Conservation (phyloP, 441 rosid genomes). For the Daphne laureola region DNA sequence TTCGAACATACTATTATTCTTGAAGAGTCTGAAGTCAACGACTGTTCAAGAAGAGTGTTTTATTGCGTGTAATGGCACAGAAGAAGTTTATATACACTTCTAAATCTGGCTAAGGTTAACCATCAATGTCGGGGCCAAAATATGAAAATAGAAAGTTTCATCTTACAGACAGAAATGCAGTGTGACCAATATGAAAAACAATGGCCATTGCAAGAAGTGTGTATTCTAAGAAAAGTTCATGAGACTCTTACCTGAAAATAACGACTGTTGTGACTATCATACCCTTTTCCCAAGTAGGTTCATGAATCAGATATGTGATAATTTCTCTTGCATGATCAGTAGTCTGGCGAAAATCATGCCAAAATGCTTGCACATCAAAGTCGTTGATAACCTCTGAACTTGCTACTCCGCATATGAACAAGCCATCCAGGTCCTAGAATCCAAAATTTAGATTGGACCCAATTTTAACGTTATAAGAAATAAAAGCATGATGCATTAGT, state of each 20-base stretch:
- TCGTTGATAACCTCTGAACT: slow-evolving; percentile 41
- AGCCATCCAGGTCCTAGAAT: slow-evolving; percentile 53
- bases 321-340: slow-evolving; percentile 54
- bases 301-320: slow-evolving; percentile 45
- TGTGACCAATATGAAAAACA: no score
- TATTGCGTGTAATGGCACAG: no score
- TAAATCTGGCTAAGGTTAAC: no score
- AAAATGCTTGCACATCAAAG: slow-evolving; percentile 36
- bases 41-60: no score
- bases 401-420: slow-evolving; percentile 55
- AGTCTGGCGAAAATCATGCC: slow-evolving; percentile 59
- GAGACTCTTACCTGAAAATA: slow-evolving; percentile 48
- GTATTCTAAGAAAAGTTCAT: no score
- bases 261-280: slow-evolving; percentile 59
- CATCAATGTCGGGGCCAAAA: no score
- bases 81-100: no score
- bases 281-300: slow-evolving; percentile 56
- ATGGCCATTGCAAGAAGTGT: no score
- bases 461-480: slow-evolving; percentile 6
- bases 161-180: no score
- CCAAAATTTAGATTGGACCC: slow-evolving; percentile 10
- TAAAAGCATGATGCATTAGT: not conserved
- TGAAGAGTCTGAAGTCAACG: no score
- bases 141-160: no score
- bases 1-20: no score